These are phyloP conservation scores for Aspergillus pseudoterreus DNA, from an alignment of 2,329 filamentous ascomycete species.

Conservation along the genomic window DNA sequence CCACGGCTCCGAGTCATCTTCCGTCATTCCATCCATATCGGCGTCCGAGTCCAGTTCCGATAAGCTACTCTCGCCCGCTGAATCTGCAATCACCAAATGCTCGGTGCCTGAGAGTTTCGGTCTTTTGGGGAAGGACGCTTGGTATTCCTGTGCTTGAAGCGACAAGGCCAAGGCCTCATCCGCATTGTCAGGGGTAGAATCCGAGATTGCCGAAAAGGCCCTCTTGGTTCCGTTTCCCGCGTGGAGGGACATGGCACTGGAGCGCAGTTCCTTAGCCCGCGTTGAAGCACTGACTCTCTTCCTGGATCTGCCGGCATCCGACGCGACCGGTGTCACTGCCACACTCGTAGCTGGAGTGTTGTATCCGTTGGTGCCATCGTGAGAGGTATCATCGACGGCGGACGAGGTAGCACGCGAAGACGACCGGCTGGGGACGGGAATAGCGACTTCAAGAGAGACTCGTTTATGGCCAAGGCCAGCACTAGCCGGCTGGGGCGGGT, in stretches of 20 bases:
- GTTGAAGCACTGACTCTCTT: constrained; percentile 42
- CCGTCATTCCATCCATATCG: constrained; percentile 5
- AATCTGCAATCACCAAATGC: constrained; percentile 22
- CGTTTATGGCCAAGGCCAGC: neutral
- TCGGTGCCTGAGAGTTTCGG: constrained; percentile 22
- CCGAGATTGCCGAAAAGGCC: constrained; percentile 41
- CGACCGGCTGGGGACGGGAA: constrained; percentile 24
- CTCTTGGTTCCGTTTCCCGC: constrained; percentile 41
- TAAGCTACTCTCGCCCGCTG: constrained; percentile 14
- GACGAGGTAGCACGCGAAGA: constrained; percentile 27
- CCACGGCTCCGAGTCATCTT: constrained; percentile 11
- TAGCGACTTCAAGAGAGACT: constrained; percentile 26
- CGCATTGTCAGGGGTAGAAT: constrained; percentile 29
- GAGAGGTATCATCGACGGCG: constrained; percentile 36
- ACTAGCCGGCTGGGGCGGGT: neutral
- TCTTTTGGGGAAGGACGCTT: constrained; percentile 33
- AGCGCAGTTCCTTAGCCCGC: constrained; percentile 45
- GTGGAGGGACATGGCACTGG: constrained; percentile 43
- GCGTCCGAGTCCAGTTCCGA: constrained; percentile 10
- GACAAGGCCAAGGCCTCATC: constrained; percentile 54
- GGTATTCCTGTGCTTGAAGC: constrained; percentile 56
- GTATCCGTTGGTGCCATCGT: constrained; percentile 48
- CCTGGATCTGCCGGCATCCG: constrained; percentile 26
- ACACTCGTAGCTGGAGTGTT: constrained; percentile 63
- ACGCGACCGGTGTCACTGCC: constrained; percentile 51